A percentile compares a stretch with the other conserved stretches of the same genome.
These are phyloP conservation scores for Mycena pura DNA, from an alignment of 768 basidiomycete species.

Conservation along the genomic window DNA sequence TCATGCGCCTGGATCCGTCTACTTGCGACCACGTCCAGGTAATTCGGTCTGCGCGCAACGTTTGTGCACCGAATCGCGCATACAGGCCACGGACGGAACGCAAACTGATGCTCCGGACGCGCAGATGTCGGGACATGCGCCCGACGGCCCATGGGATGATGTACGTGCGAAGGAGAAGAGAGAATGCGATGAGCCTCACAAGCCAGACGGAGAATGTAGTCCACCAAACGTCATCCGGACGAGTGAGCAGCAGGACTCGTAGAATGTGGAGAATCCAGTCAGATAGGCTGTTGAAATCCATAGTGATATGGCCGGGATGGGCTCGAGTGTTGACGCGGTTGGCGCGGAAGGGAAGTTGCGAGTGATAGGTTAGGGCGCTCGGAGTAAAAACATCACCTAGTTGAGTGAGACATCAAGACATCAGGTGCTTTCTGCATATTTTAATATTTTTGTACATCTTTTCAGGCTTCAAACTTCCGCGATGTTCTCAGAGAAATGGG, in stretches of 20 bases:
- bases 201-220: slow-evolving; percentile 55
- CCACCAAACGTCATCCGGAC: slow-evolving; percentile 39
- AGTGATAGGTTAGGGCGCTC: neutral
- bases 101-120: slow-evolving; percentile 75
- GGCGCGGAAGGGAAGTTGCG: neutral
- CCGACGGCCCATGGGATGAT: slow-evolving; percentile 69
- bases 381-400: neutral
- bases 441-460: too few species aligned
- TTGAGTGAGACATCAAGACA: too few species aligned
- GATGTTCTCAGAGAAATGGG: too few species aligned
- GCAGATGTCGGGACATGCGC: slow-evolving; percentile 66
- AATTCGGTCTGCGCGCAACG: slow-evolving; percentile 73
- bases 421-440: too few species aligned
- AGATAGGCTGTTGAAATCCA: slow-evolving; percentile 6
- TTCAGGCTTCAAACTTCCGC: too few species aligned
- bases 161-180: slow-evolving; percentile 68
- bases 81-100: slow-evolving; percentile 82
- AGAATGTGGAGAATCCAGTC: slow-evolving; percentile 10
- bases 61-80: slow-evolving; percentile 59
- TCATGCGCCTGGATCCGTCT: slow-evolving; percentile 61
- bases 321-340: neutral
- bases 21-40: slow-evolving; percentile 62
- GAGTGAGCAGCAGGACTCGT: slow-evolving; percentile 17
- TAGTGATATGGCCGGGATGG: slow-evolving; percentile 5
- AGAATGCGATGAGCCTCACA: slow-evolving; percentile 57